phyloP scores from a whole-genome alignment of 148 eudicot genomes.

The Nepenthes gracilis region DNA sequence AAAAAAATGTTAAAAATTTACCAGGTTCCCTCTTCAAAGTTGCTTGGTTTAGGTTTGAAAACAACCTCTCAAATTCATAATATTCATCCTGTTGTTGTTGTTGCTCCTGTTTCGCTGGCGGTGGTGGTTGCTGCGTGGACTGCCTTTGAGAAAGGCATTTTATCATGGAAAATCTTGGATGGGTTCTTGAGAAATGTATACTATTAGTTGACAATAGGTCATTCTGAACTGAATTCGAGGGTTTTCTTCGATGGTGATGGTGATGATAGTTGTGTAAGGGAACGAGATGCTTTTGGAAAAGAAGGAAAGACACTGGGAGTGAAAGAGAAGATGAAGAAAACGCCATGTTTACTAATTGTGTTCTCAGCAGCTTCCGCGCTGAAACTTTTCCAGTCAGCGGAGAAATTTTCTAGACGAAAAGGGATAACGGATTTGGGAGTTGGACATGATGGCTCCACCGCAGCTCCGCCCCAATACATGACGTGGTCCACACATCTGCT shows the following conservation, averaged over 20 bases:
- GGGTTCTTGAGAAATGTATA: constrained; percentile 4
- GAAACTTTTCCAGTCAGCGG: background rate
- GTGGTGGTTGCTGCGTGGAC: constrained; percentile 15
- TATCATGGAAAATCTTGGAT: constrained; percentile 8
- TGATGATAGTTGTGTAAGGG: background rate
- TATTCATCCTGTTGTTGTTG: constrained; percentile 7
- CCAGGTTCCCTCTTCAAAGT: constrained; percentile 78
- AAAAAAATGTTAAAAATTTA: constrained; percentile 3
- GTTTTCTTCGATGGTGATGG: background rate
- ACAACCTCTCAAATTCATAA: constrained; percentile 56
- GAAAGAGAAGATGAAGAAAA: constrained; percentile 1
- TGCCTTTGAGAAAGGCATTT: constrained; percentile 32
- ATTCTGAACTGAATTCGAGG: background rate
- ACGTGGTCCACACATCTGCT: too few relatives aligned
- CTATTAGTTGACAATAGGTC: background rate
- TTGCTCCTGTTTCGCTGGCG: constrained; percentile 11
- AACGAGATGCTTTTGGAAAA: constrained; percentile 4
- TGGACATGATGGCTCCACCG: too few relatives aligned
- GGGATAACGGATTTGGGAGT: too few relatives aligned
- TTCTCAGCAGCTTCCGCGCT: background rate
- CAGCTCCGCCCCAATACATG: too few relatives aligned
- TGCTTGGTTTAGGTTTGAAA: constrained; percentile 75
- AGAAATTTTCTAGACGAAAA: too few relatives aligned
- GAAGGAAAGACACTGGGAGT: background rate
- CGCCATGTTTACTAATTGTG: constrained; percentile 1